Evolutionary conservation across 208 protist genomes (phyloP).

Genomic region (Kentomonas sorsogonicus): DNA sequence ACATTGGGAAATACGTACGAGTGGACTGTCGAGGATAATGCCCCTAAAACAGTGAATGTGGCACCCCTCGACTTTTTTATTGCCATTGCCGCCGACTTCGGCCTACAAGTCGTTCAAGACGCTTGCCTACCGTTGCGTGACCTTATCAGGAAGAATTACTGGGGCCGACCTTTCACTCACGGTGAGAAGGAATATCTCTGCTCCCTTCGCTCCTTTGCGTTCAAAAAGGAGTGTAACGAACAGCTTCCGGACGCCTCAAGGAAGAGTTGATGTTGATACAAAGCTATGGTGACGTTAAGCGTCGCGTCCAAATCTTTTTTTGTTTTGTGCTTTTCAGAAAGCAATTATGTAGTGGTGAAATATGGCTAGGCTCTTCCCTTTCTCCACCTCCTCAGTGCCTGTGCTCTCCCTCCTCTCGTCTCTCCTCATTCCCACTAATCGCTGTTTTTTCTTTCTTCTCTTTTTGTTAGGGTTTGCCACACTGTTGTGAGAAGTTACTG

Average conservation of each 20-base stretch:
- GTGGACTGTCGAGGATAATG: slow-evolving; percentile 38
- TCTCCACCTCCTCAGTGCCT: too few relatives aligned
- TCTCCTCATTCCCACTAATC: too few relatives aligned
- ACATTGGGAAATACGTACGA: slow-evolving; percentile 64
- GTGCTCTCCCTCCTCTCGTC: too few relatives aligned
- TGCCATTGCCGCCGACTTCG: slow-evolving; percentile 56
- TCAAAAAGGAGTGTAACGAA: slow-evolving; percentile 62
- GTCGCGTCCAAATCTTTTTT: too few relatives aligned
- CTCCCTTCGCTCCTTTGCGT: slow-evolving; percentile 62
- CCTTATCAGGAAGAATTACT: slow-evolving; percentile 73
- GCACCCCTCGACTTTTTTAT: slow-evolving; percentile 80
- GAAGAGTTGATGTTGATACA: slow-evolving; percentile 17
- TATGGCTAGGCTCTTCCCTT: too few relatives aligned
- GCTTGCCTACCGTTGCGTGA: slow-evolving; percentile 68
- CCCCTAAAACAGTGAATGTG: slow-evolving; percentile 58
- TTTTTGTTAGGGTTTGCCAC: too few relatives aligned
- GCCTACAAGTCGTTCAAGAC: slow-evolving; percentile 57
- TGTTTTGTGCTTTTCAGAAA: too few relatives aligned
- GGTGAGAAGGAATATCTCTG: slow-evolving; percentile 81
- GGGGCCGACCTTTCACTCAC: slow-evolving; percentile 48
- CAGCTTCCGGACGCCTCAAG: slow-evolving; percentile 19
- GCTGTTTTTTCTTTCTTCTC: too few relatives aligned
- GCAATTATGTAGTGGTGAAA: too few relatives aligned
- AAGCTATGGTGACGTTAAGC: too few relatives aligned
- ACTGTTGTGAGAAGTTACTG: too few relatives aligned